Conservation (phyloP, 148 eudicot species). For the Rhododendron ovatum region DNA sequence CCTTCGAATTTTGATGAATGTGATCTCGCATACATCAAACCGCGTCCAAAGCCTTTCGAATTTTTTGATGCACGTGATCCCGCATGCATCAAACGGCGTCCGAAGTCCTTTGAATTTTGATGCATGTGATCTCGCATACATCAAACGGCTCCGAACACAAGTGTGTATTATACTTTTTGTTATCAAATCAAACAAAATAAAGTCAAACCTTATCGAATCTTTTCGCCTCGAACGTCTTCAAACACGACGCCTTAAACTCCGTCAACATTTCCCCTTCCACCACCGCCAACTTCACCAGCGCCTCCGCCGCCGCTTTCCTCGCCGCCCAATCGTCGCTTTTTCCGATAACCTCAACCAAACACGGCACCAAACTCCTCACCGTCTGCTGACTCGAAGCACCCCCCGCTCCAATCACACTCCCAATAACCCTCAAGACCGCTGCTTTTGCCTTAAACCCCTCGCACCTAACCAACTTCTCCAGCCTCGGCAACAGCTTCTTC, state of each 20-base stretch:
- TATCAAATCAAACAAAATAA: not conserved
- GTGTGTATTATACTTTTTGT: no score
- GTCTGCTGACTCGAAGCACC: slow-evolving; percentile 37
- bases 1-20: no score
- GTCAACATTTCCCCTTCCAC: slow-evolving; percentile 50
- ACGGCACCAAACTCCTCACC: slow-evolving; percentile 49
- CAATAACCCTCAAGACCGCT: slow-evolving; percentile 45
- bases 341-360: slow-evolving; percentile 55
- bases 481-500: slow-evolving; percentile 26
- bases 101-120: no score
- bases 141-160: not conserved
- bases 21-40: not conserved
- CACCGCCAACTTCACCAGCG: slow-evolving; percentile 52
- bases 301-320: slow-evolving; percentile 82
- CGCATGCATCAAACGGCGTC: no score
- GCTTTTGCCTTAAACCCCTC: slow-evolving; percentile 75
- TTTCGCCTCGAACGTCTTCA: slow-evolving; percentile 74
- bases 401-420: slow-evolving; percentile 51
- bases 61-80: no score
- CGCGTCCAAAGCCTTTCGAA: no score
- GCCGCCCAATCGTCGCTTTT: slow-evolving; percentile 79
- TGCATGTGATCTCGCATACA: no score
- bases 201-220: slow-evolving; percentile 66
- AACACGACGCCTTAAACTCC: slow-evolving; percentile 53
- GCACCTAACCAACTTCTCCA: slow-evolving; percentile 47